These are phyloP conservation scores for Magnaporthiopsis rhizophila DNA, from an alignment of 2,329 filamentous ascomycete species.

Conservation along the genomic window DNA sequence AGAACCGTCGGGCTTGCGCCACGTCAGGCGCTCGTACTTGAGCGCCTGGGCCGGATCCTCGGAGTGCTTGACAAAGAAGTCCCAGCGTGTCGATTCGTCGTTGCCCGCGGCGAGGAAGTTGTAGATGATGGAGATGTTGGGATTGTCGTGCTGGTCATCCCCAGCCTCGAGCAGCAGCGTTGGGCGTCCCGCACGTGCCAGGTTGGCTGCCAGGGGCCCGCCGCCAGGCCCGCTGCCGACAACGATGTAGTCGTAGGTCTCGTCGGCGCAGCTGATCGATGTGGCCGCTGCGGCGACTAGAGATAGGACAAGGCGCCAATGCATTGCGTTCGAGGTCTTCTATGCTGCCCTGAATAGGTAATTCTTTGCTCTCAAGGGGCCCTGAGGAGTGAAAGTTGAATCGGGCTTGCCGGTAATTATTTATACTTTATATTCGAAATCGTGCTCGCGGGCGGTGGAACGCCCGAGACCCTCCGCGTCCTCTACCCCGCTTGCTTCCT, in stretches of 20 bases:
- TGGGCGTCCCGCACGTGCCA: constrained; percentile 51
- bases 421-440: background rate
- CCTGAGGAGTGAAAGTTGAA: no score
- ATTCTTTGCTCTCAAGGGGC: background rate
- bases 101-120: constrained; percentile 42
- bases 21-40: constrained; percentile 44
- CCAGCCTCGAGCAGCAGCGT: constrained; percentile 55
- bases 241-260: constrained; percentile 50
- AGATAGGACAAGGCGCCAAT: constrained; percentile 12
- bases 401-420: no score
- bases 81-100: constrained; percentile 44
- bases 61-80: constrained; percentile 52
- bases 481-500: background rate
- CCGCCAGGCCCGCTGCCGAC: constrained; percentile 56
- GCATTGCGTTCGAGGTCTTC: background rate
- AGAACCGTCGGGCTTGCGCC: constrained; percentile 29
- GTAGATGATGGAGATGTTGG: constrained; percentile 39
- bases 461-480: background rate
- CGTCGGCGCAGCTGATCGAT: constrained; percentile 3
- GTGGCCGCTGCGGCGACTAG: constrained; percentile 14
- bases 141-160: constrained; percentile 42
- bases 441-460: background rate
- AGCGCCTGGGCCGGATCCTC: constrained; percentile 38
- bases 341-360: background rate
- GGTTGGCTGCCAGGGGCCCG: constrained; percentile 47